These are phyloP conservation scores for Botrytis medusae DNA, from an alignment of 2,329 filamentous ascomycete genomes.

Conservation along the genomic window DNA sequence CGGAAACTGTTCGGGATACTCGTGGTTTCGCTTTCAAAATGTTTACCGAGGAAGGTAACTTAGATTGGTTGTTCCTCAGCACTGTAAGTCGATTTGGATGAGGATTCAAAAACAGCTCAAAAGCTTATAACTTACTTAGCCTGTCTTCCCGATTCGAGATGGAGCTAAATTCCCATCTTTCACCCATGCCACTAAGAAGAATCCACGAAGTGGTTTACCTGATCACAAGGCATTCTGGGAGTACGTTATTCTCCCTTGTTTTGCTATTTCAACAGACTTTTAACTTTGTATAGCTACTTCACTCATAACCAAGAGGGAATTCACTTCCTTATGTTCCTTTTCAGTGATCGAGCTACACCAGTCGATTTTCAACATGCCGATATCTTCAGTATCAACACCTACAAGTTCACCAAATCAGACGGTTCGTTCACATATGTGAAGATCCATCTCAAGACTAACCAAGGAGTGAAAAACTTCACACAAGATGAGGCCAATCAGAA, in stretches of 20 bases:
- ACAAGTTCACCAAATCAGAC: slow-evolving; percentile 46
- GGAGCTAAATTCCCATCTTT: slow-evolving; percentile 70
- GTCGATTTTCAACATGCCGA: slow-evolving; percentile 5
- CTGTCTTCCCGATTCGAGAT: slow-evolving; percentile 38
- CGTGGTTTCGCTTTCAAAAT: slow-evolving; percentile 52
- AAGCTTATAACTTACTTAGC: neutral
- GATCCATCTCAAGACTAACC: slow-evolving; percentile 50
- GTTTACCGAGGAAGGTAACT: slow-evolving; percentile 51
- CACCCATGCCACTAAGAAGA: slow-evolving; percentile 70
- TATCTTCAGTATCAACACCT: slow-evolving; percentile 45
- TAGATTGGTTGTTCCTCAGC: slow-evolving; percentile 37
- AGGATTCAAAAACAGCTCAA: slow-evolving; percentile 42
- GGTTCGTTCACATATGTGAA: slow-evolving; percentile 52
- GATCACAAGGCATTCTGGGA: slow-evolving; percentile 4
- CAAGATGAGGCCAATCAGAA: slow-evolving; percentile 49
- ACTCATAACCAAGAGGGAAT: slow-evolving; percentile 12
- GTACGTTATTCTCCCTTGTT: slow-evolving; percentile 44
- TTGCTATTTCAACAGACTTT: slow-evolving; percentile 33
- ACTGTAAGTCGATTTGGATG: slow-evolving; percentile 64
- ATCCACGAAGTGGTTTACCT: slow-evolving; percentile 46
- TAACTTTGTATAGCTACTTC: neutral
- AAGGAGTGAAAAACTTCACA: slow-evolving; percentile 48
- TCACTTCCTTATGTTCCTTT: slow-evolving; percentile 15
- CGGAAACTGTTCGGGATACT: slow-evolving; percentile 47
- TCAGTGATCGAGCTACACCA: slow-evolving; percentile 11